These are phyloP conservation scores for Penicillium steckii DNA, from an alignment of 495 filamentous ascomycete genomes.

Conservation along the genomic window DNA sequence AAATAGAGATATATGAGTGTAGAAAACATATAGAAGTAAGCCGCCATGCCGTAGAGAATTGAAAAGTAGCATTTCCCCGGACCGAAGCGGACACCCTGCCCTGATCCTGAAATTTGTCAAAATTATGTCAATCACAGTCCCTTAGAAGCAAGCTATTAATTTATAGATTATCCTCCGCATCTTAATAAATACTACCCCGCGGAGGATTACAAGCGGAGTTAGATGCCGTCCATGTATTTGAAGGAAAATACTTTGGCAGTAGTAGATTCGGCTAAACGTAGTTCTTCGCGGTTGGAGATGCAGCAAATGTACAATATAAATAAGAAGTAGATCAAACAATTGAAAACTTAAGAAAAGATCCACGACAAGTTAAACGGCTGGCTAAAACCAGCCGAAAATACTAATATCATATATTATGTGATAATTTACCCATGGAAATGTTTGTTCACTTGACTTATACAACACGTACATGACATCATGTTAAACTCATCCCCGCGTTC, in stretches of 20 bases:
- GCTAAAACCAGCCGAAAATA: no score
- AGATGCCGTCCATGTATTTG: not conserved
- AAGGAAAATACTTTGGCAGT: slow-evolving; percentile 5
- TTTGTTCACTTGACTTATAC: not conserved
- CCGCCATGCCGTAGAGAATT: not conserved
- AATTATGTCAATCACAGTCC: not conserved
- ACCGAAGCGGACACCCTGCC: no score
- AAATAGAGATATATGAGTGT: not conserved
- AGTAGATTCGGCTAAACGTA: not conserved
- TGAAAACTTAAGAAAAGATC: no score
- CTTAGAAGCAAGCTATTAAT: not conserved
- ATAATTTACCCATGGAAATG: not conserved
- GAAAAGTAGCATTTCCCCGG: not conserved
- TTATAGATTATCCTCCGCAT: not conserved
- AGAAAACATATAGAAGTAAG: not conserved
- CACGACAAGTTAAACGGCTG: no score
- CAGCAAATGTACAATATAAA: not conserved
- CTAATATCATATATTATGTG: no score
- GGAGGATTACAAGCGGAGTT: not conserved
- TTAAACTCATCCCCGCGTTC: slow-evolving; percentile 8
- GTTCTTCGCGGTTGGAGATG: not conserved
- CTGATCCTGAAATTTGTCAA: not conserved
- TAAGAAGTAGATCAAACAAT: no score
- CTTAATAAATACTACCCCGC: not conserved
- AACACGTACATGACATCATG: slow-evolving; percentile 19